Conservation (phyloP, 2,329 filamentous ascomycete species). For the Niveomyces coronatus region DNA sequence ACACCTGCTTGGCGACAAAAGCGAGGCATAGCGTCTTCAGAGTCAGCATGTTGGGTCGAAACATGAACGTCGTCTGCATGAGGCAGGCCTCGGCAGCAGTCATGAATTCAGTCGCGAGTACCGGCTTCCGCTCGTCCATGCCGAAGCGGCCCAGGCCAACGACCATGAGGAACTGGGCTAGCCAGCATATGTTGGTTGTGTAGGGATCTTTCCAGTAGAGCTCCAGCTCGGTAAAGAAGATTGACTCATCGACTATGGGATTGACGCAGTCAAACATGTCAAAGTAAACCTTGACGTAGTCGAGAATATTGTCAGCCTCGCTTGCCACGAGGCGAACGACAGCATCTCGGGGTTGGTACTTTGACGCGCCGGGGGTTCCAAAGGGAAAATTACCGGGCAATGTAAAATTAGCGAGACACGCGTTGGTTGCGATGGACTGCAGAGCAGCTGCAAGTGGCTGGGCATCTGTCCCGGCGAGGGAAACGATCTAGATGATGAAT, state of each 20-base stretch:
- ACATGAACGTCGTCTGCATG: slow-evolving; percentile 28
- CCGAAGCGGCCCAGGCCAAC: slow-evolving; percentile 24
- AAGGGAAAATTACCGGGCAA: slow-evolving; percentile 29
- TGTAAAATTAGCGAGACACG: slow-evolving; percentile 25
- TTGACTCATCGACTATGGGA: slow-evolving; percentile 22
- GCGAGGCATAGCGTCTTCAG: slow-evolving; percentile 23
- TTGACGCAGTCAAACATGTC: slow-evolving; percentile 24
- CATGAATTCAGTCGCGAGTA: slow-evolving; percentile 23
- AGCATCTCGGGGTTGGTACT: slow-evolving; percentile 22
- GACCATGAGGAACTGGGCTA: slow-evolving; percentile 26
- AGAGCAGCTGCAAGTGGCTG: slow-evolving; percentile 20
- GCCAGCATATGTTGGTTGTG: slow-evolving; percentile 20
- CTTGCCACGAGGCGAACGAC: slow-evolving; percentile 20
- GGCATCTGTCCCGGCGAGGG: slow-evolving; percentile 6
- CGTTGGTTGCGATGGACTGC: slow-evolving; percentile 24
- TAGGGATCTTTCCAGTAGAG: slow-evolving; percentile 23
- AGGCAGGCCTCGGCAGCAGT: slow-evolving; percentile 27
- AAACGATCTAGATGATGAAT: neutral
- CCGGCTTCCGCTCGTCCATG: slow-evolving; percentile 19
- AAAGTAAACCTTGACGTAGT: slow-evolving; percentile 21
- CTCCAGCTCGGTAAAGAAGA: slow-evolving; percentile 21
- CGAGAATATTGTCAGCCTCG: slow-evolving; percentile 17
- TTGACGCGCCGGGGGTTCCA: slow-evolving; percentile 23
- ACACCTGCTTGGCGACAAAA: slow-evolving; percentile 26
- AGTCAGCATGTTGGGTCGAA: slow-evolving; percentile 23